Evolutionary conservation across 805 yeast species (phyloP), one percentile per base, ranked within the genome.

Genomic region (Sugiyamaella floridensis): DNA sequence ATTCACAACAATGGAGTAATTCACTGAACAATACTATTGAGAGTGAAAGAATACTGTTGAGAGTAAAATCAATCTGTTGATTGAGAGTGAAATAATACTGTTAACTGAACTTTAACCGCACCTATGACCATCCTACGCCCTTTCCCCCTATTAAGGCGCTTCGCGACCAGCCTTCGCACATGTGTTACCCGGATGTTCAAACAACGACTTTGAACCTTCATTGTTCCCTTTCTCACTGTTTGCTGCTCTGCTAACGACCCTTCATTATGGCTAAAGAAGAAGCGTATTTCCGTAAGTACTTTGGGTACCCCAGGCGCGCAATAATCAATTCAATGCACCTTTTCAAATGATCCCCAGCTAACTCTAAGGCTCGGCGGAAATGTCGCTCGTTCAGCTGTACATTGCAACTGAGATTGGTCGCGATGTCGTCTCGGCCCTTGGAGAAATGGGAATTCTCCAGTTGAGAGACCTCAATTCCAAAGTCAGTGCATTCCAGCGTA

Each of bases 341-440:
- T 15, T 5, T 47, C 26, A 8, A 5, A 22, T 11, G 14, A 9
- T 47, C n/a, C n/a, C 4, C 37, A 4, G 9, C n/a, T 43, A 15
- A 42, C 28, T n/a, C 44, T 20, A 20, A 72, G 76, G 96, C 76
- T 90, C 98, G 53, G 98, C 98, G 84, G 95, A 87, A 64, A 95
- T 93, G 98, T 81, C 95, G 47, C 79, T 90, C 62, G 86, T 92
- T 50, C 97, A 93, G 73, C 76, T 93, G 60, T 92, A 88, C 68
- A 81, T 93, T 55, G 92, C 98, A 8, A 82, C 87, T 26, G 99
- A 93, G 70, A 83, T 86, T 44, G 81, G 96, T 7, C 76, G 97
- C 57, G 95, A 89, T 55, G 81, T 89, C 40, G 84, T 89, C n/a
- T 80, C 88, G 53, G 80, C 87, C 26, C 73, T 93, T 40, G 99